These are phyloP conservation scores for Pseudozyma pruni DNA, from an alignment of 1,284 basidiomycete species.

Conservation along the genomic window DNA sequence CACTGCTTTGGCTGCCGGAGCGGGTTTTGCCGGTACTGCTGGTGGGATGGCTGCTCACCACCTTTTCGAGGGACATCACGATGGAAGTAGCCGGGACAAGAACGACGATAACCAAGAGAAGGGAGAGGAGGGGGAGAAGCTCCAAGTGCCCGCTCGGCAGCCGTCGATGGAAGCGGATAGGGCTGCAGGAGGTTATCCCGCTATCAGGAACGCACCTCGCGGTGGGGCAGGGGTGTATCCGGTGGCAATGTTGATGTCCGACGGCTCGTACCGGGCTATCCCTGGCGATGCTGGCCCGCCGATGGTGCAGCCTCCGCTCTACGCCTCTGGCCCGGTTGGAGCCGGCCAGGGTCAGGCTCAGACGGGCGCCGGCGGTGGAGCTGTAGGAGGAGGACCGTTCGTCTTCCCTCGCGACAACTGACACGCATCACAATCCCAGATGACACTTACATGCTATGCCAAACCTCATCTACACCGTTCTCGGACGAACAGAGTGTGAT, in stretches of 20 bases:
- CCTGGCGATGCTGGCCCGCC: not conserved
- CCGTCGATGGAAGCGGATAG: not conserved
- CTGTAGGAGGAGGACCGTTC: not conserved
- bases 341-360: not conserved
- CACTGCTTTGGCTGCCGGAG: slow-evolving; percentile 14
- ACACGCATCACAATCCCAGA: too few relatives aligned
- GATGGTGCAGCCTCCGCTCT: not conserved
- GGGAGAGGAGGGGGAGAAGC: not conserved
- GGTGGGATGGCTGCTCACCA: slow-evolving; percentile 16
- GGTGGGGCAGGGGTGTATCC: not conserved
- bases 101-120: not conserved
- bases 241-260: slow-evolving; percentile 12
- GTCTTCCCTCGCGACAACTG: slow-evolving; percentile 1
- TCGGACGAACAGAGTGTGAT: too few relatives aligned
- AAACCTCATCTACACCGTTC: too few relatives aligned
- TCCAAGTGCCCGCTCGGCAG: not conserved
- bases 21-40: slow-evolving; percentile 18
- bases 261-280: slow-evolving; percentile 1
- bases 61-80: slow-evolving; percentile 4
- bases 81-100: not conserved
- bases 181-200: too few relatives aligned
- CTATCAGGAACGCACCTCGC: not conserved
- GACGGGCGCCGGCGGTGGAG: not conserved
- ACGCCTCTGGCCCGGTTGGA: not conserved
- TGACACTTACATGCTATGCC: too few relatives aligned